Evolutionary conservation across 2,329 filamentous ascomycete genomes (phyloP).

Genomic region (Escovopsis weberi): DNA sequence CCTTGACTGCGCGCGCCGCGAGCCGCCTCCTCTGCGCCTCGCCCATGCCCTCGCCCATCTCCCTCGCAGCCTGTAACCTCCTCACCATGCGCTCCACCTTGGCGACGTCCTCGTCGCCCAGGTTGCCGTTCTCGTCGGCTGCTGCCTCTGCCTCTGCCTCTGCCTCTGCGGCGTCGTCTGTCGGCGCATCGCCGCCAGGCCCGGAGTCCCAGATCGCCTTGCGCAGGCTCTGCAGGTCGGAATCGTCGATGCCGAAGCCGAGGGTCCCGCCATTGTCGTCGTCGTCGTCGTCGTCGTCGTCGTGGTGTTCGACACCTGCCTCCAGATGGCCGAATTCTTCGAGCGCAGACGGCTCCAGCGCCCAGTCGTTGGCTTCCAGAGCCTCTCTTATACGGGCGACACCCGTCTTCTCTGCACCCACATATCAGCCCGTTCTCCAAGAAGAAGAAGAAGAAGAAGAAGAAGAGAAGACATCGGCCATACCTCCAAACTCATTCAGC

Average conservation of each 20-base stretch:
- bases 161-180: conserved; percentile 5
- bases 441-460: background rate
- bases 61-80: conserved; percentile 45
- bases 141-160: background rate
- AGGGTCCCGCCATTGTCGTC: conserved; percentile 33
- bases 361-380: conserved; percentile 53
- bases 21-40: conserved; percentile 46
- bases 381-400: conserved; percentile 45
- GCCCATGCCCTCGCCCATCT: conserved; percentile 43
- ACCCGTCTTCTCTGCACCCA: conserved; percentile 38
- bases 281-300: conserved; percentile 23
- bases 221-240: conserved; percentile 37
- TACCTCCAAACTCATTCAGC: conserved; percentile 45
- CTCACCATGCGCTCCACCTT: conserved; percentile 50
- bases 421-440: background rate
- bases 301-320: conserved; percentile 10
- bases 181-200: conserved; percentile 10
- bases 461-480: conserved; percentile 7
- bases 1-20: conserved; percentile 45
- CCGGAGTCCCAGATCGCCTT: conserved; percentile 35
- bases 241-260: conserved; percentile 36
- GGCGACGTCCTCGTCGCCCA: conserved; percentile 37
- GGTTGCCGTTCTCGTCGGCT: conserved; percentile 12
- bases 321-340: conserved; percentile 20
- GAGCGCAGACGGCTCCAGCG: conserved; percentile 15